These are phyloP conservation scores for Venturia asperata DNA, from an alignment of 2,329 filamentous ascomycete species.

Conservation along the genomic window DNA sequence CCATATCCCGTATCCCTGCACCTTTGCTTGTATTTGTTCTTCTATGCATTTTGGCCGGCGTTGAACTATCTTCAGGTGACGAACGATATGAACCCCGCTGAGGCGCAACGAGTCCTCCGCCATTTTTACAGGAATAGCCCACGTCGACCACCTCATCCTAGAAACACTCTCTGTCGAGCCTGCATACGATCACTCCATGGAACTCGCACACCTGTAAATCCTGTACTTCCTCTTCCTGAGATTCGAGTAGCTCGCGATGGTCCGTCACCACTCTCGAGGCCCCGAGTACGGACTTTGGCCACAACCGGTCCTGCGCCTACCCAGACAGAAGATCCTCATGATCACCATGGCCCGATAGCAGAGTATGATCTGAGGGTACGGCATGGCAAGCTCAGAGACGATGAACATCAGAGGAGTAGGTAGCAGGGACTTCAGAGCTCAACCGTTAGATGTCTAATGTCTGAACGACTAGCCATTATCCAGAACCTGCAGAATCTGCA, in stretches of 20 bases:
- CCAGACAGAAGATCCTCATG: slow-evolving; percentile 6
- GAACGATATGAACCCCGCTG: slow-evolving; percentile 6
- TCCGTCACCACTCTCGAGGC: neutral
- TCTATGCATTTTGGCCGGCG: slow-evolving; percentile 7
- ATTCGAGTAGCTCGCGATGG: neutral
- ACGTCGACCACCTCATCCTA: neutral
- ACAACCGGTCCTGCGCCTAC: neutral
- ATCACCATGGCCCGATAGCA: slow-evolving; percentile 59
- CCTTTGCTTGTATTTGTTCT: neutral
- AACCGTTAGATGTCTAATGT: slow-evolving; percentile 7
- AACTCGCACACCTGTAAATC: neutral
- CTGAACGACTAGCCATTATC: slow-evolving; percentile 61
- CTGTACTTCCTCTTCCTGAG: neutral
- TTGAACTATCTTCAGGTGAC: neutral
- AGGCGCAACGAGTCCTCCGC: slow-evolving; percentile 1
- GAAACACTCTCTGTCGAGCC: slow-evolving; percentile 2
- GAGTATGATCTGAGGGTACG: slow-evolving; percentile 83
- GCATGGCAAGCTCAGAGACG: slow-evolving; percentile 67
- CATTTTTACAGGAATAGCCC: neutral
- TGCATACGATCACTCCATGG: slow-evolving; percentile 3
- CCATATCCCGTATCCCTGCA: neutral
- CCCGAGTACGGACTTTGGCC: neutral
- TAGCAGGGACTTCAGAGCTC: neutral
- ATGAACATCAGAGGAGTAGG: slow-evolving; percentile 80
- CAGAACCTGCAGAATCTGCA: slow-evolving; percentile 83